A percentile compares a stretch with the other conserved stretches of the same genome.
phyloP scores from a whole-genome alignment of 1,139 yeast genomes.

The Zygotorulaspora mrakii region DNA sequence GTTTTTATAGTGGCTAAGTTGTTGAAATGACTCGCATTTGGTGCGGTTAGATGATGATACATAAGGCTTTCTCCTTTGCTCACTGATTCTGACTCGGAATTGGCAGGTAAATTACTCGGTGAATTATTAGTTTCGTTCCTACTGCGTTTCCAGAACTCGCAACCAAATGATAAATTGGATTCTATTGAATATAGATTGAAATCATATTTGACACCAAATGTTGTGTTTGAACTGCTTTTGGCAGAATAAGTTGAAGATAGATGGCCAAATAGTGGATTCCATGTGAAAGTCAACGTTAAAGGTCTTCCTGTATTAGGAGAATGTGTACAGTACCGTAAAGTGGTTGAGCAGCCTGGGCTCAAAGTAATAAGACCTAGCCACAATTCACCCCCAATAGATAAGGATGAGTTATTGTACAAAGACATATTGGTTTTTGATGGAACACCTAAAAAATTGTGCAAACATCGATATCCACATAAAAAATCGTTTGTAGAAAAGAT shows the following conservation, averaged over 20 bases:
- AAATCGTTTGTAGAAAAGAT: conserved; percentile 88
- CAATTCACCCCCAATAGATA: conserved; percentile 78
- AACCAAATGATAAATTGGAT: conserved; percentile 81
- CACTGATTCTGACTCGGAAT: conserved; percentile 8
- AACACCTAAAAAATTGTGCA: conserved; percentile 61
- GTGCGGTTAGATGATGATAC: conserved; percentile 26
- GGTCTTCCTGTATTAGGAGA: conserved; percentile 89
- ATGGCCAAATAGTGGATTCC: conserved; percentile 90
- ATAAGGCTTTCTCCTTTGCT: conserved; percentile 35
- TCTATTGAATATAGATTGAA: conserved; percentile 89
- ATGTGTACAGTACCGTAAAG: conserved; percentile 78
- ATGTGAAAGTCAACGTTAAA: conserved; percentile 76
- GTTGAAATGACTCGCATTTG: conserved; percentile 3
- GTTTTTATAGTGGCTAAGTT: conserved; percentile 9
- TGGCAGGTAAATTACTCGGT: background rate
- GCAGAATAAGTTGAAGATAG: conserved; percentile 85
- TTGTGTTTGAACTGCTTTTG: conserved; percentile 69
- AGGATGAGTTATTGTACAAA: conserved; percentile 41
- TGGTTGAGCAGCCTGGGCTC: conserved; percentile 83
- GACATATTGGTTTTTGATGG: conserved; percentile 39
- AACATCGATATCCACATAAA: conserved; percentile 73
- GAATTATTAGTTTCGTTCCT: background rate
- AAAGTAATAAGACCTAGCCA: conserved; percentile 85
- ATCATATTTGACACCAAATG: conserved; percentile 81
- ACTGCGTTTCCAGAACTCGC: conserved; percentile 62